Base-by-base conservation (phyloP, 768 basidiomycete species). In the Tubosaeta sp. region DNA sequence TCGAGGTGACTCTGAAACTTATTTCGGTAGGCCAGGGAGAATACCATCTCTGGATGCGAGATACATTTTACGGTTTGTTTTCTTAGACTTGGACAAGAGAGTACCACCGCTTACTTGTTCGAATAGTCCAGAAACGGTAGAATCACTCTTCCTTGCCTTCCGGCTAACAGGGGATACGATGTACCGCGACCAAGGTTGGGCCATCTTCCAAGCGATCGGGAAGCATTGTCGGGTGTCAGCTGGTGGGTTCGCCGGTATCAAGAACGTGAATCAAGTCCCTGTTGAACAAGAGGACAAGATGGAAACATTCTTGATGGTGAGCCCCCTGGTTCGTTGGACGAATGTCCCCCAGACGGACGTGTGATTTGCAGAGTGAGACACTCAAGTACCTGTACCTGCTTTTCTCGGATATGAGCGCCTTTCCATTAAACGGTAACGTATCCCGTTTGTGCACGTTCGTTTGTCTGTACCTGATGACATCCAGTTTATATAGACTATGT, bases 301-400 rank as follows among this genome's bases (percentile, higher is more conserved):
- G 94, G 94, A 97, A 71, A 94, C 94, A 12, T 96, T 94, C 73
- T 80, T 94, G 69, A 75, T 96, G 76, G 90, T 89, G 51, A 36
- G 83, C 21, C 41, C 41, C 9, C 30, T 48, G 30, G 41, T 46
- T 18, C 49, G 38, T 40, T 39, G 4, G 30, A n/a, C n/a, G n/a
- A n/a, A 12, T 3, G 22, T 16, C 16, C 39, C 32, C 18, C 6
- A n/a, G 24, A 19, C 32, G 11, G 18, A 27, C n/a, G 5, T 27
- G 25, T 8, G 46, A n/a, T n/a, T n/a, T n/a, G 31, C 62, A 91
- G 90, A 87, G 87, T 58, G 90, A 93, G 68, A 94, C 90, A 6
- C 69, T 94, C 53, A 94, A 97, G 68, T 96, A 96, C 69, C 75
- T 98, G 19, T 96, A 86, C 67, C 68, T 95, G 56, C 71, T 96